phyloP scores from a whole-genome alignment of 257 asterid genomes.

The Nicotiana knightiana region DNA sequence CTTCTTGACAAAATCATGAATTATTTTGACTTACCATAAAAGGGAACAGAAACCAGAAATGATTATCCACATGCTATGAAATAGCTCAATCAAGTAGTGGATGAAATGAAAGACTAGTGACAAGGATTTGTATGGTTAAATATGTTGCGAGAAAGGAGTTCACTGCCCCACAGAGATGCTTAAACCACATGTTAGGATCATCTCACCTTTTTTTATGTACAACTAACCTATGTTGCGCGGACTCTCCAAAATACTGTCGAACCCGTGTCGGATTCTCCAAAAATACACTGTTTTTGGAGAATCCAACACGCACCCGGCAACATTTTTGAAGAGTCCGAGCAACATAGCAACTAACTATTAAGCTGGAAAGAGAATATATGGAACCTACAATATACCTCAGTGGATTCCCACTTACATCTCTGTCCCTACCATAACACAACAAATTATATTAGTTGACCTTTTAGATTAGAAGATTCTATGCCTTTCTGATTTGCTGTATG shows the following conservation, averaged over 20 bases:
- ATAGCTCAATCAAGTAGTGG: not conserved
- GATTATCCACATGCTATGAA: not conserved
- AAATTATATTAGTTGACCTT: conserved; percentile 10
- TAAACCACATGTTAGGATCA: conserved; percentile 26
- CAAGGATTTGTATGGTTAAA: not conserved
- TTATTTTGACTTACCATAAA: not conserved
- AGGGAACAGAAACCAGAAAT: not conserved
- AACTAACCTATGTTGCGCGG: not conserved
- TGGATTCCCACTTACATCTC: conserved; percentile 24
- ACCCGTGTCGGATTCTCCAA: no score
- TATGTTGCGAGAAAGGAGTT: not conserved
- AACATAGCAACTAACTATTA: not conserved
- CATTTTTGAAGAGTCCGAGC: no score
- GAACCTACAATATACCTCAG: conserved; percentile 12
- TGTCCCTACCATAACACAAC: conserved; percentile 11
- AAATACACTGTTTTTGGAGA: no score
- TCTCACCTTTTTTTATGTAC: conserved; percentile 14
- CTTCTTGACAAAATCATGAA: conserved; percentile 3
- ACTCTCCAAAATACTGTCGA: no score
- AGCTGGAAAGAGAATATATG: conserved; percentile 24
- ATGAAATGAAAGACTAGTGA: not conserved
- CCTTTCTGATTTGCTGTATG: not conserved
- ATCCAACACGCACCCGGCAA: no score
- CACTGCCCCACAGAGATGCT: conserved; percentile 41
- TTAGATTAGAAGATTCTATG: conserved; percentile 3